Evolutionary conservation across 1,284 basidiomycete genomes (phyloP).

Genomic region (Cronartium quercuum): DNA sequence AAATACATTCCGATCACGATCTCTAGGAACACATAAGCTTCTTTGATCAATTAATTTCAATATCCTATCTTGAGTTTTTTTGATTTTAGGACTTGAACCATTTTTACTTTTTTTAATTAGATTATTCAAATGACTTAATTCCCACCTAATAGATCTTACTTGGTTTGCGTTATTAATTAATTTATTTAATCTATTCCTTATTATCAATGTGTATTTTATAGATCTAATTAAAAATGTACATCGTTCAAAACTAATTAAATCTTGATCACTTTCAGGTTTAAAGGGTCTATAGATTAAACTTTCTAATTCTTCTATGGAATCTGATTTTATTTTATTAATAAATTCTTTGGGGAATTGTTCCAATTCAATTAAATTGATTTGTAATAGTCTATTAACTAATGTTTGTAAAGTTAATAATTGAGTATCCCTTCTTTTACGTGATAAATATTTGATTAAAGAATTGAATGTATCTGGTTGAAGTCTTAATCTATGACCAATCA

Average conservation of each 20-base stretch:
- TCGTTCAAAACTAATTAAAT: neutral
- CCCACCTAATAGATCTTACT: constrained; percentile 11
- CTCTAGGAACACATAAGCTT: neutral
- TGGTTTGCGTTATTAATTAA: constrained; percentile 1
- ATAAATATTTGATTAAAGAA: constrained; percentile 8
- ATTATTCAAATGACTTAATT: constrained; percentile 1
- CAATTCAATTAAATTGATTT: neutral
- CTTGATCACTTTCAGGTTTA: neutral
- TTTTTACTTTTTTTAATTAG: neutral
- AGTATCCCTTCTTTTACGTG: constrained; percentile 21
- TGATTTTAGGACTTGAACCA: neutral
- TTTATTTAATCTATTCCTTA: neutral
- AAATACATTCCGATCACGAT: neutral
- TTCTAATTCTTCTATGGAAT: neutral
- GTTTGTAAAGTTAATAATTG: constrained; percentile 2
- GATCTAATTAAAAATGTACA: constrained; percentile 14
- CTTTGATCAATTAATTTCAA: neutral
- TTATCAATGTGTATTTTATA: neutral
- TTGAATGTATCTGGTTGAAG: constrained; percentile 31
- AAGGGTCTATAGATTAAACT: neutral
- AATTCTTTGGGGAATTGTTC: neutral
- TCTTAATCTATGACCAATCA: neutral
- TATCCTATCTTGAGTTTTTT: neutral
- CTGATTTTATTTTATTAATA: neutral
- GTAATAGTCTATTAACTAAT: neutral